Percentiles rank a stretch among this genome's conserved stretches.
phyloP scores from a whole-genome alignment of 116 monocot genomes.

The Posidonia oceanica region DNA sequence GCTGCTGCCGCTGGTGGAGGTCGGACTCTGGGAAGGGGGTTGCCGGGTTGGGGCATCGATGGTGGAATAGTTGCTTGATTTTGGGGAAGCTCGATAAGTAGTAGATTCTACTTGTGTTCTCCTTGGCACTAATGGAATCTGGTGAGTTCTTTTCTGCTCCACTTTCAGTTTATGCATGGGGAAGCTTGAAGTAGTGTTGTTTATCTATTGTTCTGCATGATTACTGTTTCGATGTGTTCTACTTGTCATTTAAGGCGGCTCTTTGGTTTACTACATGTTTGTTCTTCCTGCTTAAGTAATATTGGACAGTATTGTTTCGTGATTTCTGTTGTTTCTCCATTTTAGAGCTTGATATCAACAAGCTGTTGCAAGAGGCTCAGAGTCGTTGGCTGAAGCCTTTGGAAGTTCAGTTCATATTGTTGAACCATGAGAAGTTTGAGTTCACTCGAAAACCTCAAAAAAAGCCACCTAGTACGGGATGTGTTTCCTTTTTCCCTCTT shows the following conservation, averaged over 20 bases:
- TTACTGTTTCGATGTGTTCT: not conserved
- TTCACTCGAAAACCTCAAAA: slow-evolving; percentile 30
- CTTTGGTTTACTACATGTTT: not conserved
- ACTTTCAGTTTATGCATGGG: not conserved
- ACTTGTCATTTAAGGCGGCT: not conserved
- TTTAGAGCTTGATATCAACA: slow-evolving; percentile 49
- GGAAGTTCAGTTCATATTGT: slow-evolving; percentile 59
- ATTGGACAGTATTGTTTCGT: no score
- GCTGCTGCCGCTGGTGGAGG: no score
- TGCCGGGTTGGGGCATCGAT: no score
- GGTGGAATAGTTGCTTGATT: no score
- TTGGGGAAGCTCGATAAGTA: no score
- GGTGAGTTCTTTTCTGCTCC: not conserved
- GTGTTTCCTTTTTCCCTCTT: not conserved
- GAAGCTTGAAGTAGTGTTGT: not conserved
- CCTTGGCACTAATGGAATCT: not conserved
- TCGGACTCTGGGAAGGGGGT: no score
- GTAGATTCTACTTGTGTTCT: no score
- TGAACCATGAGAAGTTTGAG: slow-evolving; percentile 41
- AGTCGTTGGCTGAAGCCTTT: slow-evolving; percentile 65
- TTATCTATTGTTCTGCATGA: not conserved
- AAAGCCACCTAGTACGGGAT: slow-evolving; percentile 52
- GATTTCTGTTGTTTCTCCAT: not conserved
- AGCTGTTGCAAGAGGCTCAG: slow-evolving; percentile 40
- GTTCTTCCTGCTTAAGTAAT: no score